These are phyloP conservation scores for Sindora glabra DNA, from an alignment of 306 rosid species.

Conservation along the genomic window DNA sequence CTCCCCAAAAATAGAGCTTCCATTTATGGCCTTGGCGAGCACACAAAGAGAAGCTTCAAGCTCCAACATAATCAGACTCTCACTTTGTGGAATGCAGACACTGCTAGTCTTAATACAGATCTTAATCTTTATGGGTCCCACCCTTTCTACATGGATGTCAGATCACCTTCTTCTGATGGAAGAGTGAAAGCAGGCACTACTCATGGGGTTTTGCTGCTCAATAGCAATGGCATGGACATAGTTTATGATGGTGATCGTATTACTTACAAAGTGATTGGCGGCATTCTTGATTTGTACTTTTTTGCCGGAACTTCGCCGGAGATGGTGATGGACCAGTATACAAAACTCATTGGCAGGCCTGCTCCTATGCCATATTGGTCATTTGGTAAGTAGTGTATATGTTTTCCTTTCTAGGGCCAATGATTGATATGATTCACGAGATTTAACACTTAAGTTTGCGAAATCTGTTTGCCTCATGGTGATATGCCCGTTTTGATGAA, in stretches of 20 bases:
- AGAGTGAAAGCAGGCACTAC: conserved; percentile 36
- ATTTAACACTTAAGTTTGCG: too few species aligned
- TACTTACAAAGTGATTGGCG: conserved; percentile 78
- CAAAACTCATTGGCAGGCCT: conserved; percentile 73
- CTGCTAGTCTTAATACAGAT: conserved; percentile 28
- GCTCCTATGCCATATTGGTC: conserved; percentile 88
- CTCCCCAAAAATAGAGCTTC: conserved; percentile 49
- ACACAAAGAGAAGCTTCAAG: conserved; percentile 59
- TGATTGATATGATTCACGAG: too few species aligned
- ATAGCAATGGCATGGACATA: conserved; percentile 82
- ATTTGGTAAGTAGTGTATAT: conserved; percentile 50
- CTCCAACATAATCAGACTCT: too few species aligned
- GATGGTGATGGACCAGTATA: conserved; percentile 71
- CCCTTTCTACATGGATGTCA: conserved; percentile 73
- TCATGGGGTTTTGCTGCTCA: conserved; percentile 71
- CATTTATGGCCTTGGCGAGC: conserved; percentile 71
- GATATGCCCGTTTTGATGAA: too few species aligned
- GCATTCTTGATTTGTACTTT: conserved; percentile 60
- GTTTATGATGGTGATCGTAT: conserved; percentile 49
- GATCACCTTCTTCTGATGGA: conserved; percentile 39
- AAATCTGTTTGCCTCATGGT: too few species aligned
- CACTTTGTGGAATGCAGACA: conserved; percentile 54
- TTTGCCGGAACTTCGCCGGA: conserved; percentile 69
- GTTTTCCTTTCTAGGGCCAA: background rate
- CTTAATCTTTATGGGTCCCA: conserved; percentile 78